These are phyloP conservation scores for Sclerotinia subarctica DNA, from an alignment of 2,329 filamentous ascomycete genomes.

Conservation along the genomic window DNA sequence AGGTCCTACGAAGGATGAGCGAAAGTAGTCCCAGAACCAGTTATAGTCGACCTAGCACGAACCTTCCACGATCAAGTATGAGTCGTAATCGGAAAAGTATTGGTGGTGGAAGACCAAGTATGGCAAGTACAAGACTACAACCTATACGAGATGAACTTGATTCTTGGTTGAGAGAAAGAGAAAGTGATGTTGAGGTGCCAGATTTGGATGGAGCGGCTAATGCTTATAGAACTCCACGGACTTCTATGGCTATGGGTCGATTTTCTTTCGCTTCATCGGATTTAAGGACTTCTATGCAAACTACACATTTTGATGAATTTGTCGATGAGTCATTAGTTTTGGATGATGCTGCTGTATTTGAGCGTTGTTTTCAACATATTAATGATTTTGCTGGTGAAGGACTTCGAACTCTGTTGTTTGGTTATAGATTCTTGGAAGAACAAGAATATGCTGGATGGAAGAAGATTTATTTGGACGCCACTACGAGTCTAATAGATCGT, in stretches of 20 bases:
- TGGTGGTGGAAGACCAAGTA: slow-evolving; percentile 31
- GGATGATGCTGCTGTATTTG: slow-evolving; percentile 54
- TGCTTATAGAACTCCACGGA: slow-evolving; percentile 43
- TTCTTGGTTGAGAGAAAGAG: slow-evolving; percentile 38
- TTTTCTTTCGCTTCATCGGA: slow-evolving; percentile 34
- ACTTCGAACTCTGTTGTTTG: slow-evolving; percentile 79
- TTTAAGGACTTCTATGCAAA: slow-evolving; percentile 39
- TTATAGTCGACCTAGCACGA: slow-evolving; percentile 29
- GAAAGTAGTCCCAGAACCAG: slow-evolving; percentile 41
- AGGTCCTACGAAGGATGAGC: slow-evolving; percentile 53
- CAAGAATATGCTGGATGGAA: slow-evolving; percentile 75
- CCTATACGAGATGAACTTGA: slow-evolving; percentile 40
- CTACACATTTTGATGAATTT: slow-evolving; percentile 53
- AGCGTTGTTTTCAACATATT: slow-evolving; percentile 81
- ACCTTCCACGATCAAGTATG: slow-evolving; percentile 18
- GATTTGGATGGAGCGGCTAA: slow-evolving; percentile 40
- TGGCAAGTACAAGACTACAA: slow-evolving; percentile 38
- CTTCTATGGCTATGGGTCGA: slow-evolving; percentile 39
- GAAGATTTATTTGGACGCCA: slow-evolving; percentile 70
- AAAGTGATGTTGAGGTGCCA: slow-evolving; percentile 46
- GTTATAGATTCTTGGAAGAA: slow-evolving; percentile 72
- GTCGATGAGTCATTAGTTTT: slow-evolving; percentile 59
- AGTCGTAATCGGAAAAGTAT: slow-evolving; percentile 30
- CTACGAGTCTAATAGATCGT: slow-evolving; percentile 76
- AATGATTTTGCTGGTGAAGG: slow-evolving; percentile 87